Conservation (phyloP, 2,329 filamentous ascomycete species). For the Colletotrichum sidae region DNA sequence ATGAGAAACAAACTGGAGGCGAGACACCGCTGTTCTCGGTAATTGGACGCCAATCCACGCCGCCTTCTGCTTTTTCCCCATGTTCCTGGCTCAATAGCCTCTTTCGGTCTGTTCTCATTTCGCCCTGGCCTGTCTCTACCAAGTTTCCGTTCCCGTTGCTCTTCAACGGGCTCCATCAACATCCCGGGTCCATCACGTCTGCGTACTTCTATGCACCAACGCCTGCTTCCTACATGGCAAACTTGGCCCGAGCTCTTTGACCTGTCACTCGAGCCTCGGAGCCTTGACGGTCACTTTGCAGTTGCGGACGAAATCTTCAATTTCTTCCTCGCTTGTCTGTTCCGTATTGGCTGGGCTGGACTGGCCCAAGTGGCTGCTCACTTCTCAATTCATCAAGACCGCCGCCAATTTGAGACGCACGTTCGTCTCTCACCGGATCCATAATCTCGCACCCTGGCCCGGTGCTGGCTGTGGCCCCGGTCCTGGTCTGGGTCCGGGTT, state of each 20-base stretch:
- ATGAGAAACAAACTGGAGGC: conserved; percentile 34
- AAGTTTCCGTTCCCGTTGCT: background rate
- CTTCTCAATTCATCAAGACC: conserved; percentile 35
- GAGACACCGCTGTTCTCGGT: conserved; percentile 31
- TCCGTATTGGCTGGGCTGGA: conserved; percentile 21
- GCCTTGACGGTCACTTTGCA: conserved; percentile 12
- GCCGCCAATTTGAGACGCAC: conserved; percentile 35
- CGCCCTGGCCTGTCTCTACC: conserved; percentile 6
- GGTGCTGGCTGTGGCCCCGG: conserved; percentile 25
- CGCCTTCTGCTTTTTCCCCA: conserved; percentile 5
- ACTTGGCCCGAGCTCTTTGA: background rate
- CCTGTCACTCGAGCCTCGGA: conserved; percentile 15
- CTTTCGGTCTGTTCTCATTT: conserved; percentile 15
- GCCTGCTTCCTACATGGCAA: too few species aligned
- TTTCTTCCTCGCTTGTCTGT: conserved; percentile 13
- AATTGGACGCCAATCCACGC: conserved; percentile 19
- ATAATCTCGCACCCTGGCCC: conserved; percentile 35
- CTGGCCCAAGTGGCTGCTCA: conserved; percentile 31
- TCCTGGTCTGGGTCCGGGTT: conserved; percentile 28
- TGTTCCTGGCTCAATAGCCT: conserved; percentile 30
- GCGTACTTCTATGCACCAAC: too few species aligned
- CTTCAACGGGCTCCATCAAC: conserved; percentile 7
- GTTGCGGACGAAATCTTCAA: conserved; percentile 12
- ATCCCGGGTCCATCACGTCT: too few species aligned
- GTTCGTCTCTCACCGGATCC: conserved; percentile 38